phyloP scores from a whole-genome alignment of 1,284 basidiomycete species.

The Cryptococcus amylolentus region DNA sequence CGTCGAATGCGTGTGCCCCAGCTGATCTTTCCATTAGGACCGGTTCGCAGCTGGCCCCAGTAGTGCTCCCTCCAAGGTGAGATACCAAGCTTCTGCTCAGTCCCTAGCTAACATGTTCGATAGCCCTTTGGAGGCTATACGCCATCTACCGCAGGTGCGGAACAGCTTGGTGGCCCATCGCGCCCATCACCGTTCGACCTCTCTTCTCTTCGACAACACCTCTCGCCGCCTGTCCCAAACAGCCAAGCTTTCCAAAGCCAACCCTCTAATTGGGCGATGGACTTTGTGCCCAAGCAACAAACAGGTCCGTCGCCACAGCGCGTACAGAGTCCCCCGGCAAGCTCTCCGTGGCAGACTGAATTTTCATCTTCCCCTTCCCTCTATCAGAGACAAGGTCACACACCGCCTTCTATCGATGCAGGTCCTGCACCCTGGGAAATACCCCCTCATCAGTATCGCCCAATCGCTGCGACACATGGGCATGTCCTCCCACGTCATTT shows the following conservation, averaged over 20 bases:
- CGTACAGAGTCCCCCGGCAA: not conserved
- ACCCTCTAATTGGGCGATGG: constrained; percentile 21
- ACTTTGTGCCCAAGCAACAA: constrained; percentile 9
- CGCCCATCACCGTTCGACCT: constrained; percentile 35
- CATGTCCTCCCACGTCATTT: no score
- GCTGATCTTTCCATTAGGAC: constrained; percentile 17
- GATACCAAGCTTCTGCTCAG: not conserved
- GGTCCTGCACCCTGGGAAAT: constrained; percentile 14
- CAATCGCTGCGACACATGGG: not conserved
- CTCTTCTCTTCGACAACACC: constrained; percentile 34
- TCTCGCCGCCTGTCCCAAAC: constrained; percentile 12
- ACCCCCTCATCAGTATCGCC: not conserved
- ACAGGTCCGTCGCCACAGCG: not conserved
- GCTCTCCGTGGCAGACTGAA: not conserved
- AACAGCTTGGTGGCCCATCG: not conserved
- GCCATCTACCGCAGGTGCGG: not conserved
- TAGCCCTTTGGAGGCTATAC: constrained; percentile 14
- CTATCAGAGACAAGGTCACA: not conserved
- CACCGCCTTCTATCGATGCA: not conserved
- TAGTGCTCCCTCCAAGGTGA: constrained; percentile 26
- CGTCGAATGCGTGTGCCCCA: not conserved
- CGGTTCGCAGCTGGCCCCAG: constrained; percentile 24
- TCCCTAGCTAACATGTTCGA: not conserved
- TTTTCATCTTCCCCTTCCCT: not conserved
- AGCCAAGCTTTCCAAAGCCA: no score